Conservation (phyloP, 2,329 filamentous ascomycete species). For the Colletotrichum lindemuthianum region DNA sequence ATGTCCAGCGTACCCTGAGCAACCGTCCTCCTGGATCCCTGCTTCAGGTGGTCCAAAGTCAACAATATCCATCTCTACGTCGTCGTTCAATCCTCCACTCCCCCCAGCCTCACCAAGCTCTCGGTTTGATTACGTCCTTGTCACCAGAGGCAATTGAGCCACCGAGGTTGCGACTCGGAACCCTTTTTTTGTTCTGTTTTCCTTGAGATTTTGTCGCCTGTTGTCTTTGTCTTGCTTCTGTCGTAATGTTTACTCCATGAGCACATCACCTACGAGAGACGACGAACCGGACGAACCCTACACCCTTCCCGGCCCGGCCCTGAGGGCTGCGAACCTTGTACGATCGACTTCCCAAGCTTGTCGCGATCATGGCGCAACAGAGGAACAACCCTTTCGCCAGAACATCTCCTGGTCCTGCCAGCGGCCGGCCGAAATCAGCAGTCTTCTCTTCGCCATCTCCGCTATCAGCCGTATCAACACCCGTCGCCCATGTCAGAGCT, state of each 20-base stretch:
- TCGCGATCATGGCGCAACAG: conserved; percentile 72
- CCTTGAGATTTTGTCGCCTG: conserved; percentile 22
- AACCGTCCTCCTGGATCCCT: conserved; percentile 39
- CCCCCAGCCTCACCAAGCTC: conserved; percentile 31
- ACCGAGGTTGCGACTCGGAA: conserved; percentile 22
- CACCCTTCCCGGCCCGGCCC: conserved; percentile 12
- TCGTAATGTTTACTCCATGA: conserved; percentile 36
- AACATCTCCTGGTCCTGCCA: conserved; percentile 69
- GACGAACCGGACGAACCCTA: conserved; percentile 29
- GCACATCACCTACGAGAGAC: conserved; percentile 24
- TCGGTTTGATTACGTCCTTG: conserved; percentile 24
- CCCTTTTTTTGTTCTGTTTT: conserved; percentile 30
- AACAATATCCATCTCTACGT: conserved; percentile 36
- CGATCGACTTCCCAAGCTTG: conserved; percentile 57
- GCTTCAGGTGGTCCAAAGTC: conserved; percentile 30
- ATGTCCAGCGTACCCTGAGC: conserved; percentile 41
- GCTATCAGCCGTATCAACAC: conserved; percentile 49
- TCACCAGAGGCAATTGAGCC: conserved; percentile 13
- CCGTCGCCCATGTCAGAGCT: conserved; percentile 71
- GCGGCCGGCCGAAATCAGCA: conserved; percentile 77
- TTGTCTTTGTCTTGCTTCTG: conserved; percentile 30
- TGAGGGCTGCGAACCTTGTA: conserved; percentile 25
- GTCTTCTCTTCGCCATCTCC: conserved; percentile 72
- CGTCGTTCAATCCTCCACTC: conserved; percentile 25
- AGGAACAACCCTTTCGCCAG: conserved; percentile 84